Base-by-base conservation (phyloP, 176 grass and related monocot genomes). In the Oryza longistaminata region DNA sequence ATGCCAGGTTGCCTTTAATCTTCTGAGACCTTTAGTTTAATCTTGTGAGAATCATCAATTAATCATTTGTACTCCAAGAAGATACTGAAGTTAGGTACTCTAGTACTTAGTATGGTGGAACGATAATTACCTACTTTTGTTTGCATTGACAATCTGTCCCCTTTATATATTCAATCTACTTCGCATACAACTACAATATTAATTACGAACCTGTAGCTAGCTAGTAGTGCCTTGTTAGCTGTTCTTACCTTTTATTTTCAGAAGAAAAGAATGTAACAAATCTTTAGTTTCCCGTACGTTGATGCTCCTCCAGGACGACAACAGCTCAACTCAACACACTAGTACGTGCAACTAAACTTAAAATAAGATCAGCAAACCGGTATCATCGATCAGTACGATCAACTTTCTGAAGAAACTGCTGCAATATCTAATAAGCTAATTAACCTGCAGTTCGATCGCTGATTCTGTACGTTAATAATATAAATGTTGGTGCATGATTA, bases 401-500 rank as follows among this genome's bases (percentile, higher is more conserved):
- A n/a, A 37, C 29, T 7, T 7, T 34, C 79, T 55, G 44, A 69
- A 48, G 50, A 53, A 81, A 17, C 76, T 26, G n/a, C 9, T 77
- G 17, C 5, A 6, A 17, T 50, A 0, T 43, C 42, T 43, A 43
- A 2, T 21, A 55, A 74, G 12, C 39, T 40, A 40, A 0, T 53
- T 53, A 75, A 70, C 3, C 9, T 9, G 35, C 35, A 37, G 35
- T 39, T 70, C 19, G 33, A 12, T 37, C n/a, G 7, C 19, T 19
- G 7, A 61, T 61, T 24, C n/a, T 62, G 58, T 62, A 24, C 58
- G n/a, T 24, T 62, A 19, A 39, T 34, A 37, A 21, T 39, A 39
- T 70, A 39, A 70, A 39, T 50, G 22, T 66, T 74, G 81, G 81
- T 83, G 71, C 66, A 35, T 80, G 43, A 17, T 7, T 33, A n/a